Evolutionary conservation across 2,329 filamentous ascomycete species (phyloP).

Genomic region (Colletotrichum tanaceti): DNA sequence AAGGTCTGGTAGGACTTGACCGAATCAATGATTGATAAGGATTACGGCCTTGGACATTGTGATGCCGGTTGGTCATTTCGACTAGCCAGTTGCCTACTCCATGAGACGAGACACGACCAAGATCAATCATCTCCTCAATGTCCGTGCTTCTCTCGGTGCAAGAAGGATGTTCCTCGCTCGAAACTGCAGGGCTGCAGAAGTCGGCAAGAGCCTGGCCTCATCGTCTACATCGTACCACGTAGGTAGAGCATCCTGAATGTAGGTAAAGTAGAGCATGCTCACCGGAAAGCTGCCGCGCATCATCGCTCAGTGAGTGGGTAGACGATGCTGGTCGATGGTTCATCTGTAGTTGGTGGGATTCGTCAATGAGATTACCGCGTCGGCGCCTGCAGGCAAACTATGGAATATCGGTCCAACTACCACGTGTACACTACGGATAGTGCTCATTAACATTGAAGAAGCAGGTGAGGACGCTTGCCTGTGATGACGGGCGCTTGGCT

Average conservation of each 20-base stretch:
- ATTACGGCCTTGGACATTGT: background rate
- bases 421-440: too few relatives aligned
- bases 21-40: background rate
- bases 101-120: background rate
- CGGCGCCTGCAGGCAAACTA: background rate
- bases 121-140: background rate
- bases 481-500: background rate
- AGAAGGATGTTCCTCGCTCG: background rate
- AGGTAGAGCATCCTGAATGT: too few relatives aligned
- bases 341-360: background rate
- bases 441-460: background rate
- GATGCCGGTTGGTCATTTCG: background rate
- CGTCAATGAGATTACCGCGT: background rate
- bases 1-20: background rate
- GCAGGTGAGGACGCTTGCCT: background rate
- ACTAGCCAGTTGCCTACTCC: background rate
- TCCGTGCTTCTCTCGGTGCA: background rate
- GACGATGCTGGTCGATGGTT: background rate
- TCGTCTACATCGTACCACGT: too few relatives aligned
- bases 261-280: background rate
- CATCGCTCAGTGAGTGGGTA: background rate
- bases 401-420: constrained; percentile 1
- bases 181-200: background rate
- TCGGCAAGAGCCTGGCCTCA: background rate
- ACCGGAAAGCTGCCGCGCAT: background rate